Conservation (phyloP, 257 asterid genomes). For the Echites panduratus region DNA sequence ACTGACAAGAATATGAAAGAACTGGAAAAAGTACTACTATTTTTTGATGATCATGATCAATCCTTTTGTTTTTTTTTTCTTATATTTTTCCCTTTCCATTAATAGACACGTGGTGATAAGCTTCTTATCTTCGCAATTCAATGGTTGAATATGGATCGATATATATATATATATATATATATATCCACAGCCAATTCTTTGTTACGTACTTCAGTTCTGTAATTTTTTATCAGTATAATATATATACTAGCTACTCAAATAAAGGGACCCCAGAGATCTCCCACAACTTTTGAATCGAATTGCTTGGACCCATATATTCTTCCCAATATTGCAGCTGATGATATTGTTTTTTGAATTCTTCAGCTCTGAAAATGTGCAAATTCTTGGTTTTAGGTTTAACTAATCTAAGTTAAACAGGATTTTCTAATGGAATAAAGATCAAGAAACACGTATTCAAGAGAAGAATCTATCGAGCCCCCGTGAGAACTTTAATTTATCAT, state of each 20-base stretch:
- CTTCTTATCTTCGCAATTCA: constrained; percentile 34
- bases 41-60: no score
- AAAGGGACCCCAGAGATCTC: not conserved
- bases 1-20: constrained; percentile 25
- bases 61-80: not conserved
- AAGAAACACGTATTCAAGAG: no score
- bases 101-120: constrained; percentile 26
- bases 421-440: not conserved
- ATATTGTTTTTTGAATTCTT: not conserved
- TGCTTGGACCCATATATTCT: constrained; percentile 18
- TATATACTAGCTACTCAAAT: not conserved
- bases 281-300: constrained; percentile 20
- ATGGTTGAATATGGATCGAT: constrained; percentile 11
- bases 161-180: not conserved
- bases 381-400: no score
- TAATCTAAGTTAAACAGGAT: not conserved
- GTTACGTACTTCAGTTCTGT: no score
- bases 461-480: no score
- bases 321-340: constrained; percentile 3
- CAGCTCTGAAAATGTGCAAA: not conserved
- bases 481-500: no score
- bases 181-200: constrained; percentile 14
- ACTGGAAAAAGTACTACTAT: not conserved
- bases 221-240: no score
- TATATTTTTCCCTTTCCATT: not conserved